Evolutionary conservation across 768 basidiomycete species (phyloP).

Genomic region (Porphyrellus cyaneotinctus): DNA sequence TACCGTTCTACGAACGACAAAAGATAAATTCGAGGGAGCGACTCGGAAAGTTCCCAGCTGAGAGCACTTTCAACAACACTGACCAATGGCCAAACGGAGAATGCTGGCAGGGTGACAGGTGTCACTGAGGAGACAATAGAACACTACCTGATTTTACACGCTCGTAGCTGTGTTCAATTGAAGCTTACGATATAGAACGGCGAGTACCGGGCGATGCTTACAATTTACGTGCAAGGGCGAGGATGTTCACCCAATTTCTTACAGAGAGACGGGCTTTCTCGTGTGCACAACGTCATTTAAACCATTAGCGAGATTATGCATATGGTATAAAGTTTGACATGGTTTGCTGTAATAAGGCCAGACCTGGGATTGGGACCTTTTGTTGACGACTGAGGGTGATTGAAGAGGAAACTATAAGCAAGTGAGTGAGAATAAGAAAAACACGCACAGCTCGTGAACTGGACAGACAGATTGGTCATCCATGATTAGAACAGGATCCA

Average conservation of each 20-base stretch:
- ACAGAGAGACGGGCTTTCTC: neutral
- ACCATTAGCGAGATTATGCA: neutral
- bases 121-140: too few relatives aligned
- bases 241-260: neutral
- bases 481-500: conserved; percentile 2
- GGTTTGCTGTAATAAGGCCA: conserved; percentile 22
- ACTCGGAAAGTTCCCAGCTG: too few relatives aligned
- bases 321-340: conserved; percentile 20
- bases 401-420: neutral
- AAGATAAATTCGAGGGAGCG: too few relatives aligned
- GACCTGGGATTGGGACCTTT: conserved; percentile 28
- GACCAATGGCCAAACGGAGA: too few relatives aligned
- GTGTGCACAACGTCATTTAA: neutral
- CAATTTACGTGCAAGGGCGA: neutral
- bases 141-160: neutral
- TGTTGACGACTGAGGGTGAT: conserved; percentile 22
- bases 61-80: too few relatives aligned
- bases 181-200: neutral
- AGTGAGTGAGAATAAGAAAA: neutral
- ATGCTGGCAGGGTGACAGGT: too few relatives aligned
- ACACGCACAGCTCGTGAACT: conserved; percentile 61
- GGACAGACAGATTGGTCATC: neutral
- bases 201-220: neutral
- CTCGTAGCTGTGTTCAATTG: neutral
- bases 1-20: too few relatives aligned